Conservation (phyloP, 2,329 filamentous ascomycete genomes). For the Neofusicoccum parvum region DNA sequence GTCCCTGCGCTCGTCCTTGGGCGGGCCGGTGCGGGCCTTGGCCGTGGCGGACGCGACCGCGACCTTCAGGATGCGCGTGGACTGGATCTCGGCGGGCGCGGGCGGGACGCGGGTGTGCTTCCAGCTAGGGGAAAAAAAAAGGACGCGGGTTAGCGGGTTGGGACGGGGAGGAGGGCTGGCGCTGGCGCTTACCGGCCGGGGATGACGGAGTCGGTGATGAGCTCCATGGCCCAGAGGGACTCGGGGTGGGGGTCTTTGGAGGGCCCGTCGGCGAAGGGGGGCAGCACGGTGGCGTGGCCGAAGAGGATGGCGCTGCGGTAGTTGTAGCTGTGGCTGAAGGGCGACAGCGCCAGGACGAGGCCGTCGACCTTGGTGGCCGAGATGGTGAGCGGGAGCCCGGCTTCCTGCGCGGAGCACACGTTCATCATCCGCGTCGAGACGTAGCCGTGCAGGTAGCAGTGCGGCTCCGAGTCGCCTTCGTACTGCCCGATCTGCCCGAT, state of each 20-base stretch:
- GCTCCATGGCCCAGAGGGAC: constrained; percentile 69
- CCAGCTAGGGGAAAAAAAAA: constrained; percentile 39
- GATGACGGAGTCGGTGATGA: constrained; percentile 76
- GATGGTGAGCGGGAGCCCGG: constrained; percentile 71
- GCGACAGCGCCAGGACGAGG: constrained; percentile 75
- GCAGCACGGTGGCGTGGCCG: constrained; percentile 69
- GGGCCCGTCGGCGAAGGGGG: constrained; percentile 52
- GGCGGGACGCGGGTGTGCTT: constrained; percentile 69
- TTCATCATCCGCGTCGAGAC: constrained; percentile 78
- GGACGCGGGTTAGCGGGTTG: no score
- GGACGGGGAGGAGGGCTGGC: no score
- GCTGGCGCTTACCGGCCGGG: constrained; percentile 52
- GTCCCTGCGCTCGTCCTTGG: constrained; percentile 56
- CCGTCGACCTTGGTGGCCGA: constrained; percentile 77
- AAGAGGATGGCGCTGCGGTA: constrained; percentile 81
- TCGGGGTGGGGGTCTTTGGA: constrained; percentile 57
- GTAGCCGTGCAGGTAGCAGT: constrained; percentile 79
- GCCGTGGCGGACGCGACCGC: constrained; percentile 70
- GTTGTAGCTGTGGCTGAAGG: constrained; percentile 82
- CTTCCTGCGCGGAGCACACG: background rate
- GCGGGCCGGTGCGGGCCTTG: constrained; percentile 69
- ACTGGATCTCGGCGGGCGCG: constrained; percentile 71
- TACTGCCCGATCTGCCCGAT: constrained; percentile 81
- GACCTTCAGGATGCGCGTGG: constrained; percentile 72
- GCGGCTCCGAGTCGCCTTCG: constrained; percentile 59